A percentile compares a stretch with the other conserved stretches of the same genome.
These are phyloP conservation scores for Lachnellula subtilissima DNA, from an alignment of 2,329 filamentous ascomycete genomes.

Conservation along the genomic window DNA sequence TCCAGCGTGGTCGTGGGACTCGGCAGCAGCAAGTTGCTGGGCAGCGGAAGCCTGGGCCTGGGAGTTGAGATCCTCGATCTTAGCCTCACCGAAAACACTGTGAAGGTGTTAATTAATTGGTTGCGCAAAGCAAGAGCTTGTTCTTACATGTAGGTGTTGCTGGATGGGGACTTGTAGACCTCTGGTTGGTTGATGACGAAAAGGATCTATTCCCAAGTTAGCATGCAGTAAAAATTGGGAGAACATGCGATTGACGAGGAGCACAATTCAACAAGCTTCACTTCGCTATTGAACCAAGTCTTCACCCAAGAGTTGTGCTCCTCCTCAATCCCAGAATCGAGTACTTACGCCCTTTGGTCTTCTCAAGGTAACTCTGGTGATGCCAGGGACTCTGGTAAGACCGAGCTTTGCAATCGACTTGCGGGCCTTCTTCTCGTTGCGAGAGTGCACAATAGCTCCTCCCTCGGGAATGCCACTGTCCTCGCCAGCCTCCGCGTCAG, in stretches of 20 bases:
- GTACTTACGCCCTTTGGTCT: constrained; percentile 95
- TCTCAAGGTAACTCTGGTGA: constrained; percentile 95
- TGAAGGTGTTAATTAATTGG: constrained; percentile 10
- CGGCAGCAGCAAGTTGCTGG: constrained; percentile 82
- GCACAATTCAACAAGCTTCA: neutral
- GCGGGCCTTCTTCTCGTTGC: constrained; percentile 99
- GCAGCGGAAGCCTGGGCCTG: constrained; percentile 93
- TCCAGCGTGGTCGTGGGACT: constrained; percentile 45
- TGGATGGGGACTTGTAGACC: constrained; percentile 98
- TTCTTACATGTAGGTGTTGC: constrained; percentile 99
- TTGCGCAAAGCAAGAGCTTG: constrained; percentile 1
- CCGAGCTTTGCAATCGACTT: constrained; percentile 99
- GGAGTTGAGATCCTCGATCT: constrained; percentile 99
- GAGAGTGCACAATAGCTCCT: constrained; percentile 87
- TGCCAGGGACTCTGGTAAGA: constrained; percentile 91
- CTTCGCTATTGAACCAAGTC: neutral
- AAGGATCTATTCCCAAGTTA: constrained; percentile 63
- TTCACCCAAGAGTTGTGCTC: constrained; percentile 4
- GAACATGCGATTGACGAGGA: neutral
- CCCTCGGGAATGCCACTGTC: constrained; percentile 64
- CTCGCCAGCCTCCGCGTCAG: constrained; percentile 69
- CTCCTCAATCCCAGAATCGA: neutral
- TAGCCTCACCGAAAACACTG: constrained; percentile 99
- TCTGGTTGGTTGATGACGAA: constrained; percentile 99
- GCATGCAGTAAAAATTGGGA: neutral